These are phyloP conservation scores for Fusarium bactridioides DNA, from an alignment of 2,329 filamentous ascomycete species.

Conservation along the genomic window DNA sequence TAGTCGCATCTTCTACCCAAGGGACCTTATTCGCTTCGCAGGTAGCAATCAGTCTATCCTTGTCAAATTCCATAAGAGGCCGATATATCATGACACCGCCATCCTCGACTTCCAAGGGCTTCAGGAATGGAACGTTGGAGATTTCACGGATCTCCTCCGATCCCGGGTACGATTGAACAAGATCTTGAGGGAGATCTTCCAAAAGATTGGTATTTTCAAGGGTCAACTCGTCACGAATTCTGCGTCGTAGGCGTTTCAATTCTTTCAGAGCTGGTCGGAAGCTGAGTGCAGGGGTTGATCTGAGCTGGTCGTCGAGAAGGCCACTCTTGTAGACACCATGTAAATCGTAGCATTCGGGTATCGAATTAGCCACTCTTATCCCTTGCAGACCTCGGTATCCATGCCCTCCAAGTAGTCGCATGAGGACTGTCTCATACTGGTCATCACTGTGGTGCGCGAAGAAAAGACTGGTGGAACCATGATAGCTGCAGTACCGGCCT, in stretches of 20 bases:
- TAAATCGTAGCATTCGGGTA: conserved; percentile 85
- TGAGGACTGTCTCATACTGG: conserved; percentile 87
- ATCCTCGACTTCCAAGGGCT: conserved; percentile 59
- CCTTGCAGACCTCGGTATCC: conserved; percentile 75
- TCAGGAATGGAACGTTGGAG: conserved; percentile 44
- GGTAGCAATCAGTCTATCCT: conserved; percentile 76
- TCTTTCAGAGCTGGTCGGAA: conserved; percentile 45
- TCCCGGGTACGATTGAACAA: conserved; percentile 42
- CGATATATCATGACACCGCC: conserved; percentile 74
- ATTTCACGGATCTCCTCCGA: conserved; percentile 26
- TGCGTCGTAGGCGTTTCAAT: conserved; percentile 42
- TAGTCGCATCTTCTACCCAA: conserved; percentile 90
- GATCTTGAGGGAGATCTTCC: conserved; percentile 19
- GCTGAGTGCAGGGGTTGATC: conserved; percentile 48
- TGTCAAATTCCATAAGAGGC: conserved; percentile 74
- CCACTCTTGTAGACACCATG: conserved; percentile 76
- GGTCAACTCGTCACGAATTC: conserved; percentile 42
- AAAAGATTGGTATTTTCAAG: conserved; percentile 29
- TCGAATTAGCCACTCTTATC: conserved; percentile 69
- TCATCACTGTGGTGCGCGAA: conserved; percentile 91
- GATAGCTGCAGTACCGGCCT: conserved; percentile 64
- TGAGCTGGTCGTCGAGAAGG: conserved; percentile 56
- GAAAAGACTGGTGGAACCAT: conserved; percentile 68
- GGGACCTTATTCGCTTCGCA: conserved; percentile 72
- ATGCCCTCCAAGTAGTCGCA: conserved; percentile 76